Conservation (phyloP, 2,329 filamentous ascomycete genomes). For the Aspergillus novofumigatus region DNA sequence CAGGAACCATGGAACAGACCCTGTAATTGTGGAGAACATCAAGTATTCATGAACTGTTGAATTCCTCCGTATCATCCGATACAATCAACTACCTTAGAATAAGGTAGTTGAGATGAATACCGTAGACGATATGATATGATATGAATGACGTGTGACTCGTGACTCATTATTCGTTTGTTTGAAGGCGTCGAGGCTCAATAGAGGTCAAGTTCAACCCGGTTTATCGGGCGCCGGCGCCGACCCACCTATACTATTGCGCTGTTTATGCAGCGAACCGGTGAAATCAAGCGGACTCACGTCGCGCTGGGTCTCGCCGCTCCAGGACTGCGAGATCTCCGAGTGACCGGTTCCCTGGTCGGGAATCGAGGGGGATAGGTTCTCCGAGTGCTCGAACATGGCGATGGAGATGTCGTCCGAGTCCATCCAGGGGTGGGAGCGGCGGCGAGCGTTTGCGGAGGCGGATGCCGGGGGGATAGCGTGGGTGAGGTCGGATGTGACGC, state of each 20-base stretch:
- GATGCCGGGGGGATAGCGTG: slow-evolving; percentile 26
- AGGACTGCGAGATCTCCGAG: slow-evolving; percentile 26
- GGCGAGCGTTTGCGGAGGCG: slow-evolving; percentile 1
- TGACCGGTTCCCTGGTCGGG: slow-evolving; percentile 16
- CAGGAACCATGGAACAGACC: not conserved
- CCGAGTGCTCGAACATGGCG: slow-evolving; percentile 35
- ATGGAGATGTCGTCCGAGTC: slow-evolving; percentile 35
- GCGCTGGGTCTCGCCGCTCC: slow-evolving; percentile 26
- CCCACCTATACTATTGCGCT: not conserved
- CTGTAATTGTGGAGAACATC: not conserved
- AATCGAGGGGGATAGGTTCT: slow-evolving; percentile 1
- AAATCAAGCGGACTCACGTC: slow-evolving; percentile 22
- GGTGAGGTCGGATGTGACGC: slow-evolving; percentile 40
- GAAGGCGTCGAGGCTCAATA: not conserved
- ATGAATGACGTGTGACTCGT: slow-evolving; percentile 8
- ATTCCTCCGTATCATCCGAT: not conserved
- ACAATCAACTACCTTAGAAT: no score
- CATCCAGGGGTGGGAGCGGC: slow-evolving; percentile 28
- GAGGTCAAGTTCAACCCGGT: not conserved
- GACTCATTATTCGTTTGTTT: slow-evolving; percentile 5
- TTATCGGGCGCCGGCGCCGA: not conserved
- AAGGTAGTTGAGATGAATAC: no score
- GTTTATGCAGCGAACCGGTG: slow-evolving; percentile 12
- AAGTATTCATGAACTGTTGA: not conserved
- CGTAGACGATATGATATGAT: no score